Conservation (phyloP, 768 basidiomycete species). For the Mycena belliarum region DNA sequence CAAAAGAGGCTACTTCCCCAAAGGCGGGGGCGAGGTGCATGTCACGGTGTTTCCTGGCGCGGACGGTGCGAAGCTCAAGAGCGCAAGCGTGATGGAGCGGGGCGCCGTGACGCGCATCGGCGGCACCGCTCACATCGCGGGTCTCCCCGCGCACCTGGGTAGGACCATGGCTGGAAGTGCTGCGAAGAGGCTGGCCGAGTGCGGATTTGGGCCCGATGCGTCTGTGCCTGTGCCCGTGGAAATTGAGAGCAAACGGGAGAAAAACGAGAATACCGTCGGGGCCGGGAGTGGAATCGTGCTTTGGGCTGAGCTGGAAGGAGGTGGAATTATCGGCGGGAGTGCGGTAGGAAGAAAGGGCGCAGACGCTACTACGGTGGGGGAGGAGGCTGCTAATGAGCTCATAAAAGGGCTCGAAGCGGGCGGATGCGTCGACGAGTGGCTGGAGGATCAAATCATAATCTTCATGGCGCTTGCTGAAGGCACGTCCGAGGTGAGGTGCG, state of each 20-base stretch:
- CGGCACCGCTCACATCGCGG: conserved; percentile 68
- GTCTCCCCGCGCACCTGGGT: conserved; percentile 59
- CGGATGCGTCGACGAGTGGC: conserved; percentile 73
- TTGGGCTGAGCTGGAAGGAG: conserved; percentile 72
- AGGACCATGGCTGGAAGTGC: conserved; percentile 61
- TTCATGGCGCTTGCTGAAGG: conserved; percentile 76
- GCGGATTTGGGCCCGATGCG: conserved; percentile 32
- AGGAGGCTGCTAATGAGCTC: conserved; percentile 61
- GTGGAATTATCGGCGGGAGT: conserved; percentile 69
- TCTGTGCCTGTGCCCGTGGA: conserved; percentile 34
- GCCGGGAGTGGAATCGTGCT: conserved; percentile 72
- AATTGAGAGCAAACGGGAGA: conserved; percentile 44
- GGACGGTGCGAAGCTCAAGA: conserved; percentile 37
- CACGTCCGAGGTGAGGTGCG: conserved; percentile 54
- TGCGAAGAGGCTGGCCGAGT: conserved; percentile 36
- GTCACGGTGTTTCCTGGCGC: conserved; percentile 46
- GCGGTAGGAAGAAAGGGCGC: conserved; percentile 58
- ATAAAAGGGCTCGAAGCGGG: conserved; percentile 57
- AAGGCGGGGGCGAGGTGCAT: conserved; percentile 65
- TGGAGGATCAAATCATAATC: conserved; percentile 77
- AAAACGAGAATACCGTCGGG: conserved; percentile 47
- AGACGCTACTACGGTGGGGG: conserved; percentile 50
- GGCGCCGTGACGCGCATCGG: conserved; percentile 51
- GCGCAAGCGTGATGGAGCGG: conserved; percentile 54
- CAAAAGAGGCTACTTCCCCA: conserved; percentile 71